Evolutionary conservation across 139 green algal genomes (phyloP).

Genomic region (Coccomyxa sp.): DNA sequence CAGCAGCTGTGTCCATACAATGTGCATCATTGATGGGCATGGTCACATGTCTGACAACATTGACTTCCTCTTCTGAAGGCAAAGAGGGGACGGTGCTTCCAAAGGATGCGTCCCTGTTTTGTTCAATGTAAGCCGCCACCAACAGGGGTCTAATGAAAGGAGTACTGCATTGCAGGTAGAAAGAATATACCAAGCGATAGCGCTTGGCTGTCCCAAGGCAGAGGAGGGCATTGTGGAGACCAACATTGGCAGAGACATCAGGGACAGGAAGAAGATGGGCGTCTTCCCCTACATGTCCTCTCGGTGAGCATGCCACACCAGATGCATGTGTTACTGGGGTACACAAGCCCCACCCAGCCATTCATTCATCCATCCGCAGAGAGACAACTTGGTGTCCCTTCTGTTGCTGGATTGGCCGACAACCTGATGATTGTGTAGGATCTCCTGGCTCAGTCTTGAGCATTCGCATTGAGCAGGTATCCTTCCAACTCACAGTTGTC

Average conservation of each 20-base stretch:
- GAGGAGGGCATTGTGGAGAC: constrained; percentile 51
- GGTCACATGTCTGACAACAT: neutral
- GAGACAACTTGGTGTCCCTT: neutral
- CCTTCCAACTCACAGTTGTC: too few relatives aligned
- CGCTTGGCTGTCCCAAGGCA: constrained; percentile 38
- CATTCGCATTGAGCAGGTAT: neutral
- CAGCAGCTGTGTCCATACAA: too few relatives aligned
- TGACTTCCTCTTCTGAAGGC: neutral
- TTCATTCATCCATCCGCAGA: neutral
- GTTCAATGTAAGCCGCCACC: neutral
- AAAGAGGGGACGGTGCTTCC: neutral
- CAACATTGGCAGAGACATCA: constrained; percentile 66
- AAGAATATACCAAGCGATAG: constrained; percentile 64
- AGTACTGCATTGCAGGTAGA: constrained; percentile 27
- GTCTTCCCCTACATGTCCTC: constrained; percentile 41
- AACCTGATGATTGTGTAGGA: too few relatives aligned
- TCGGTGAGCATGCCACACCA: too few relatives aligned
- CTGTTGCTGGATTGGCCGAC: too few relatives aligned
- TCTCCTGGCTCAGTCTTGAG: neutral
- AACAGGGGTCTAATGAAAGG: neutral
- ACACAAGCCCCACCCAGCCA: neutral
- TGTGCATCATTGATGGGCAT: neutral
- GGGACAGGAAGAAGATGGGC: constrained; percentile 76
- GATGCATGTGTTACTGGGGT: too few relatives aligned
- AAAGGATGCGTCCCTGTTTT: neutral